Evolutionary conservation across 164 flowering plant genomes (phyloP).

Genomic region (Vitis rotundifolia): DNA sequence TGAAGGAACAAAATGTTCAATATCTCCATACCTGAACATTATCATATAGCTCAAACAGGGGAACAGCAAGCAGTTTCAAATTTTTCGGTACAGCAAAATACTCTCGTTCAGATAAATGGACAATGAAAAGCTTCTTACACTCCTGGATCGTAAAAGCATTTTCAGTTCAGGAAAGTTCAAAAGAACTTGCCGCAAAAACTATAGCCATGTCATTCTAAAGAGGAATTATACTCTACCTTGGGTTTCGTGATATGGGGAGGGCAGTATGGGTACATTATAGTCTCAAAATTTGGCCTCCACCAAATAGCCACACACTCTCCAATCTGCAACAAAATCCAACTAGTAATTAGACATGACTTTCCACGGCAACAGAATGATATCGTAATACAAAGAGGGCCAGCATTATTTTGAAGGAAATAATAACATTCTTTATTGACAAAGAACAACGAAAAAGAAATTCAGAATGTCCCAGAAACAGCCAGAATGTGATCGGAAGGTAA

Average conservation of each 20-base stretch:
- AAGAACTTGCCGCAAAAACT: too few relatives aligned
- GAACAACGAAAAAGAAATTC: too few relatives aligned
- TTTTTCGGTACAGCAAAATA: slow-evolving; percentile 98
- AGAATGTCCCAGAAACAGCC: too few relatives aligned
- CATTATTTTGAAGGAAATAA: too few relatives aligned
- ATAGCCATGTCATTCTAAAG: too few relatives aligned
- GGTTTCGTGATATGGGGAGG: slow-evolving; percentile 99
- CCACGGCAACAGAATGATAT: too few relatives aligned
- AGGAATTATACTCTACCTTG: slow-evolving; percentile 48
- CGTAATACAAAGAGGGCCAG: too few relatives aligned
- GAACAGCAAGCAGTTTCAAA: slow-evolving; percentile 93
- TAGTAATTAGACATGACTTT: too few relatives aligned
- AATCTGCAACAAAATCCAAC: slow-evolving; percentile 53
- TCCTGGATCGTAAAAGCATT: slow-evolving; percentile 51
- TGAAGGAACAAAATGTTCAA: too few relatives aligned
- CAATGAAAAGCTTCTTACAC: slow-evolving; percentile 92
- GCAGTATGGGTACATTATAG: slow-evolving; percentile 93
- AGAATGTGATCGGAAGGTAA: too few relatives aligned
- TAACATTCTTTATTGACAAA: too few relatives aligned
- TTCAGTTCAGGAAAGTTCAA: too few relatives aligned
- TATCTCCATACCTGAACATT: slow-evolving; percentile 81
- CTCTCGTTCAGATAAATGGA: slow-evolving; percentile 92
- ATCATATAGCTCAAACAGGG: slow-evolving; percentile 93
- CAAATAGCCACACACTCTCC: slow-evolving; percentile 99
- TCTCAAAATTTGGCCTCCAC: slow-evolving; percentile 99